Evolutionary conservation across 2,329 filamentous ascomycete genomes (phyloP).

Genomic region (Hirsutella minnesotensis): DNA sequence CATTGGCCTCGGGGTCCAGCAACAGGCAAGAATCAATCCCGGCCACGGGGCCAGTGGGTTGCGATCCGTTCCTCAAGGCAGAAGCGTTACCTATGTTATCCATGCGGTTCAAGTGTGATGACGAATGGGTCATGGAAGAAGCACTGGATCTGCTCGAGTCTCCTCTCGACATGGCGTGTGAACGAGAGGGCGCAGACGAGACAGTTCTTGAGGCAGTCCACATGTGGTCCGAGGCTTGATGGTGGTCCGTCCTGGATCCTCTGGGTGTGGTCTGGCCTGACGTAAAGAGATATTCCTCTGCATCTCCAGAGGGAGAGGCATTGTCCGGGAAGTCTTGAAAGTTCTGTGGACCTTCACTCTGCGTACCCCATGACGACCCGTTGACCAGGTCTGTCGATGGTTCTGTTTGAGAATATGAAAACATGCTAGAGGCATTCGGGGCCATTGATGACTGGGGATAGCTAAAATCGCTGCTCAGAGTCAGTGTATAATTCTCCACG

Average conservation of each 20-base stretch:
- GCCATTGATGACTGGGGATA: constrained; percentile 39
- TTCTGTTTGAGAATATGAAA: constrained; percentile 49
- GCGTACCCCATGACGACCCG: constrained; percentile 42
- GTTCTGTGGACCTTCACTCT: constrained; percentile 49
- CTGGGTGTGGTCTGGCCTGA: constrained; percentile 43
- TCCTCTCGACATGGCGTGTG: constrained; percentile 27
- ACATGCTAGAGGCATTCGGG: constrained; percentile 36
- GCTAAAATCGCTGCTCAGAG: constrained; percentile 44
- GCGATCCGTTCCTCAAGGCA: constrained; percentile 28
- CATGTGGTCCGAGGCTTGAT: constrained; percentile 33
- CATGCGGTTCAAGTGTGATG: constrained; percentile 38
- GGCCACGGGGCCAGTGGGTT: constrained; percentile 25
- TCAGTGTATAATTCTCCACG: constrained; percentile 46
- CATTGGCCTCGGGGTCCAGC: constrained; percentile 35
- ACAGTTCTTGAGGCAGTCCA: constrained; percentile 31
- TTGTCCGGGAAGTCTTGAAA: constrained; percentile 40
- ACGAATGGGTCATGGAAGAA: constrained; percentile 34
- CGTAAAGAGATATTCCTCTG: constrained; percentile 42
- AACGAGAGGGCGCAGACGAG: constrained; percentile 17
- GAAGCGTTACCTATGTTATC: constrained; percentile 40
- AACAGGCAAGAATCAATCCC: constrained; percentile 41
- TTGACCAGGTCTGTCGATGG: constrained; percentile 42
- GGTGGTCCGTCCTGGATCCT: constrained; percentile 32
- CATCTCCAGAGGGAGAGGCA: constrained; percentile 38
- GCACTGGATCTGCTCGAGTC: constrained; percentile 25